phyloP scores from a whole-genome alignment of 108 stramenopile species.

The Asterionellopsis glacialis region DNA sequence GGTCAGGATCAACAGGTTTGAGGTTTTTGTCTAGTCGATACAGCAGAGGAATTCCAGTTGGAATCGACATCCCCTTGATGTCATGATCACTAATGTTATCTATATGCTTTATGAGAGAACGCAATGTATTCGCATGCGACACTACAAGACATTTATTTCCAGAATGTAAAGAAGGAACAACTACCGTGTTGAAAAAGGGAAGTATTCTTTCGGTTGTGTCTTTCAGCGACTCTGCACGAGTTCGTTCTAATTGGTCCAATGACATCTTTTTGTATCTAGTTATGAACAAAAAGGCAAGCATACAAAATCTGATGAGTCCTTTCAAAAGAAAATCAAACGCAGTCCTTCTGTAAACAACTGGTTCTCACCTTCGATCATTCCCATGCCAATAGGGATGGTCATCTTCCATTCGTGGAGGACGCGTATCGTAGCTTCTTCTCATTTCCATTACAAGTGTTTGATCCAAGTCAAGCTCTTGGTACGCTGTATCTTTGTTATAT shows the following conservation, averaged over 20 bases:
- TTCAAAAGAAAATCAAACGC: background rate
- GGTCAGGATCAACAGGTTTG: constrained; percentile 73
- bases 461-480: constrained; percentile 59
- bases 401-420: constrained; percentile 73
- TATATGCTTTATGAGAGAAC: constrained; percentile 79
- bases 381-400: constrained; percentile 89
- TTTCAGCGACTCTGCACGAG: constrained; percentile 66
- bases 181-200: constrained; percentile 76
- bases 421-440: constrained; percentile 64
- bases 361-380: constrained; percentile 51
- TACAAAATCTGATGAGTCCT: background rate
- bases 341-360: background rate
- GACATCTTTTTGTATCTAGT: constrained; percentile 50
- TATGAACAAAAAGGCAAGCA: background rate
- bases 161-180: constrained; percentile 56
- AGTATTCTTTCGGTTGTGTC: constrained; percentile 74
- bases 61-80: constrained; percentile 83
- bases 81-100: constrained; percentile 82
- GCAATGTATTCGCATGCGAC: constrained; percentile 83
- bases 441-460: constrained; percentile 84
- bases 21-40: constrained; percentile 81
- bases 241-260: constrained; percentile 50
- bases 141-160: constrained; percentile 79
- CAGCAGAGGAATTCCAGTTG: constrained; percentile 77
- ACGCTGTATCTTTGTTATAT: constrained; percentile 80